Conservation (phyloP, 345 rosid species). For the Mangifera indica region DNA sequence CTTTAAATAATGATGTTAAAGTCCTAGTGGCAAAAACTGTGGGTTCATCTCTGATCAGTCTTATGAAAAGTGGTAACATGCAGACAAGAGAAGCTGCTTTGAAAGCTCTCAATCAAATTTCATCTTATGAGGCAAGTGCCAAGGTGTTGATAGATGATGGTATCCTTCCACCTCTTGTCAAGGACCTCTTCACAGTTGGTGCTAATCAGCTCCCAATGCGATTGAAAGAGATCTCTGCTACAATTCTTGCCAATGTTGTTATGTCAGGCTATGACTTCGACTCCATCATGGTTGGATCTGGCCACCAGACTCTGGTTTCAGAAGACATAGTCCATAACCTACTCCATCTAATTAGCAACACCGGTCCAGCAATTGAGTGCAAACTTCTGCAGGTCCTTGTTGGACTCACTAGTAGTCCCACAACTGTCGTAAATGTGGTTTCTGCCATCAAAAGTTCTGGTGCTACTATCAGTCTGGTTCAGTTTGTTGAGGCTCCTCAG, state of each 20-base stretch:
- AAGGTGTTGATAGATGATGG: slow-evolving; percentile 74
- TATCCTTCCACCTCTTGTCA: slow-evolving; percentile 87
- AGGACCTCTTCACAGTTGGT: slow-evolving; percentile 76
- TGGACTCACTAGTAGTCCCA: slow-evolving; percentile 72
- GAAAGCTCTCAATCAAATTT: slow-evolving; percentile 80
- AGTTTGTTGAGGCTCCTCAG: slow-evolving; percentile 84
- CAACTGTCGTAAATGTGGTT: slow-evolving; percentile 68
- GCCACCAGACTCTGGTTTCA: slow-evolving; percentile 79
- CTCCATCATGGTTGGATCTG: slow-evolving; percentile 59
- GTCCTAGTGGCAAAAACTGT: slow-evolving; percentile 72
- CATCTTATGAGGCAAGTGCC: slow-evolving; percentile 75
- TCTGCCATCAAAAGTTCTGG: slow-evolving; percentile 90
- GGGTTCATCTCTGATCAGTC: slow-evolving; percentile 70
- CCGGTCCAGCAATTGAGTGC: slow-evolving; percentile 93
- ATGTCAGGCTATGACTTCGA: slow-evolving; percentile 74
- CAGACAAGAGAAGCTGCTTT: slow-evolving; percentile 81
- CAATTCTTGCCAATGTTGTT: slow-evolving; percentile 87
- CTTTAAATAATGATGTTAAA: slow-evolving; percentile 73
- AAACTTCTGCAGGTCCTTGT: slow-evolving; percentile 93
- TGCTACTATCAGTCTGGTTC: slow-evolving; percentile 90
- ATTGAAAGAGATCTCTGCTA: slow-evolving; percentile 86
- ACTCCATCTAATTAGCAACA: slow-evolving; percentile 88
- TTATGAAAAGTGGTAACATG: slow-evolving; percentile 69
- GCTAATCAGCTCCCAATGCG: slow-evolving; percentile 79
- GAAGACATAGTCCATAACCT: slow-evolving; percentile 74